phyloP scores from a whole-genome alignment of 139 green algal genomes.

The Coelastrella sp. region DNA sequence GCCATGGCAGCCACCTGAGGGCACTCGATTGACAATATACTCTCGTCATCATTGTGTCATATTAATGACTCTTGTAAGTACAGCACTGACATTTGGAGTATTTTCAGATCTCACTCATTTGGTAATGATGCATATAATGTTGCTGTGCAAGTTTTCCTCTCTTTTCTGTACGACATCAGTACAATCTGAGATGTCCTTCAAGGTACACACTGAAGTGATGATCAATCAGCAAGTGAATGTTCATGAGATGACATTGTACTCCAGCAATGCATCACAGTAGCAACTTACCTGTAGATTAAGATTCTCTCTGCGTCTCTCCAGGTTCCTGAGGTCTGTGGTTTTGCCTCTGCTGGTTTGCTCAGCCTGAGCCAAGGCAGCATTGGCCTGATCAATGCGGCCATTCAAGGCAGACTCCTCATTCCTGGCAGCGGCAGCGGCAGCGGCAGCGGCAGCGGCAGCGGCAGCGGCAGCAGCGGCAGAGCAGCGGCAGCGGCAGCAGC shows the following conservation, averaged over 20 bases:
- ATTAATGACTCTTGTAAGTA: too few relatives aligned
- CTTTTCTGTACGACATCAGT: too few relatives aligned
- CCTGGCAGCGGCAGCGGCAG: neutral
- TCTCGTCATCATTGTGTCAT: too few relatives aligned
- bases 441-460: neutral
- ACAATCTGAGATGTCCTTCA: too few relatives aligned
- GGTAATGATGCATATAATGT: too few relatives aligned
- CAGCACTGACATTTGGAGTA: too few relatives aligned
- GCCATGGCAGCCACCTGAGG: conserved; percentile 1
- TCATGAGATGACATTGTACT: too few relatives aligned
- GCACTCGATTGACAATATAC: neutral
- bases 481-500: conserved; percentile 12
- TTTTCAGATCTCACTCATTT: too few relatives aligned
- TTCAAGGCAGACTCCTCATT: neutral
- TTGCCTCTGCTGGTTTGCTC: neutral
- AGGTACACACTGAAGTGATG: too few relatives aligned
- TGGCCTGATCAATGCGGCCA: conserved; percentile 12
- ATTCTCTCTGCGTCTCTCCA: conserved; percentile 1
- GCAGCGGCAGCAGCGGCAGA: conserved; percentile 18
- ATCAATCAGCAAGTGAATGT: too few relatives aligned
- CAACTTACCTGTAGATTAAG: conserved; percentile 23
- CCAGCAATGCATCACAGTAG: neutral
- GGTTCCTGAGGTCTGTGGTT: neutral
- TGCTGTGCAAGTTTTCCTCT: too few relatives aligned
- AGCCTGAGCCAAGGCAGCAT: conserved; percentile 14